These are phyloP conservation scores for Purpureocillium lavendulum DNA, from an alignment of 2,329 filamentous ascomycete genomes.

Conservation along the genomic window DNA sequence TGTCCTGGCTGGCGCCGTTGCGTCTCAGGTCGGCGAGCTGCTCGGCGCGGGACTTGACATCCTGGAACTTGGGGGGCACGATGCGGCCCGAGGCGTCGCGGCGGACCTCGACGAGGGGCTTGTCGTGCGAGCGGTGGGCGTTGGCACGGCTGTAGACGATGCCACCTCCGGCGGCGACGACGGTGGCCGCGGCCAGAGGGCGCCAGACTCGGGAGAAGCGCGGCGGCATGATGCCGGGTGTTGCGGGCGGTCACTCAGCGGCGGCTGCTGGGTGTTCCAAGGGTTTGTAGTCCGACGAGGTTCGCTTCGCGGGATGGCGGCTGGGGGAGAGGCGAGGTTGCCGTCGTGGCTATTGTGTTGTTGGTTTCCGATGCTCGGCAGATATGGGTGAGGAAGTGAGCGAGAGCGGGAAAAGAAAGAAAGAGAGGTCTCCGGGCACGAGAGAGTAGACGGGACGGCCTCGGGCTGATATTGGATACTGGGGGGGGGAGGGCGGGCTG, in stretches of 20 bases:
- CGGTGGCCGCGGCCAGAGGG: constrained; percentile 22
- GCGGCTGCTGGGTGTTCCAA: not conserved
- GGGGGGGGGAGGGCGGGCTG: no score
- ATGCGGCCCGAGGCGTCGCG: constrained; percentile 28
- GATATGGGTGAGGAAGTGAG: no score
- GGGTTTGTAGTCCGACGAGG: not conserved
- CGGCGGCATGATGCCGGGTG: constrained; percentile 21
- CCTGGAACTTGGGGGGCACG: constrained; percentile 26
- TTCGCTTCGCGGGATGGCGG: no score
- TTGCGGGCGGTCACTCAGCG: not conserved
- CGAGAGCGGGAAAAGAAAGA: no score
- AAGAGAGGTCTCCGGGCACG: no score
- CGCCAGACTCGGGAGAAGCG: constrained; percentile 25
- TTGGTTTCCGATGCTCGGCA: no score
- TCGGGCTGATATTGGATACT: no score
- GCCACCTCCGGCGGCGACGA: constrained; percentile 19
- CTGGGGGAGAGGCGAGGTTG: no score
- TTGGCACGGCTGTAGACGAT: constrained; percentile 19
- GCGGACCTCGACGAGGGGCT: constrained; percentile 23
- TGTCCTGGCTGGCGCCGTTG: constrained; percentile 15
- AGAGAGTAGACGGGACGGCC: no score
- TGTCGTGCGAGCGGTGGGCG: constrained; percentile 21
- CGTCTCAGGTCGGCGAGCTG: constrained; percentile 32
- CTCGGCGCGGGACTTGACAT: constrained; percentile 23
- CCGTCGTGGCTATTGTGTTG: no score